A percentile compares a stretch with the other conserved stretches of the same genome.
These are phyloP conservation scores for Pseudopyricularia javanii DNA, from an alignment of 2,329 filamentous ascomycete genomes.

Conservation along the genomic window DNA sequence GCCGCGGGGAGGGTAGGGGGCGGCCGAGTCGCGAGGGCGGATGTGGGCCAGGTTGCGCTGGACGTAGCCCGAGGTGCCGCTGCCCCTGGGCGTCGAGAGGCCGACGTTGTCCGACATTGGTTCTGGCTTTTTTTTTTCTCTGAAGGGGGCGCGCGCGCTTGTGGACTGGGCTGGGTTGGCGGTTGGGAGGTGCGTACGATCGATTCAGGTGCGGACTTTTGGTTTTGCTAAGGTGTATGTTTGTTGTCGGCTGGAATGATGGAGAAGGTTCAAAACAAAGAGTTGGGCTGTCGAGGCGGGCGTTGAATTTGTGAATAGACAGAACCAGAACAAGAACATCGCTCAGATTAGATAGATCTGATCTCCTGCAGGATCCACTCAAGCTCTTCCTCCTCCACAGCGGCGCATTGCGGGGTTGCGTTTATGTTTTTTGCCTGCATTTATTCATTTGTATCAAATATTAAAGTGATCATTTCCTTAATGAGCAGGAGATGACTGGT, in stretches of 20 bases:
- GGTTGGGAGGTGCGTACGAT: background rate
- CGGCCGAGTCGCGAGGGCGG: conserved; percentile 65
- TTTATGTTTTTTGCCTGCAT: background rate
- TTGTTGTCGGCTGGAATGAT: too few species aligned
- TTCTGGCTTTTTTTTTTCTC: conserved; percentile 2
- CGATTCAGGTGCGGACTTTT: too few species aligned
- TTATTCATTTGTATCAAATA: too few species aligned
- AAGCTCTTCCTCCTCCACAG: background rate
- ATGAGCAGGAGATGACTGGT: too few species aligned
- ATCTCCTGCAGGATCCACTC: background rate
- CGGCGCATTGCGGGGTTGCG: background rate
- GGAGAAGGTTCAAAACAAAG: too few species aligned
- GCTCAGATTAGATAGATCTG: background rate
- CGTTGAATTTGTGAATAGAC: too few species aligned
- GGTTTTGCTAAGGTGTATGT: too few species aligned
- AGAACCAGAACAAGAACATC: background rate
- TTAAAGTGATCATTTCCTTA: too few species aligned
- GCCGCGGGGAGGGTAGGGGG: conserved; percentile 61
- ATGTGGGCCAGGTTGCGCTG: conserved; percentile 90
- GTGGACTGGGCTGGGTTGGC: background rate
- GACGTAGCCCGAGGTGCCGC: conserved; percentile 93
- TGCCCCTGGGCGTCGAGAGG: conserved; percentile 84
- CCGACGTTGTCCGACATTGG: conserved; percentile 94
- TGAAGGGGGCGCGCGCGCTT: too few species aligned
- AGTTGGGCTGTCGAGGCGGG: too few species aligned